Evolutionary conservation across 371 early-diverging fungal species (phyloP).

Genomic region (Mucor piriformis): DNA sequence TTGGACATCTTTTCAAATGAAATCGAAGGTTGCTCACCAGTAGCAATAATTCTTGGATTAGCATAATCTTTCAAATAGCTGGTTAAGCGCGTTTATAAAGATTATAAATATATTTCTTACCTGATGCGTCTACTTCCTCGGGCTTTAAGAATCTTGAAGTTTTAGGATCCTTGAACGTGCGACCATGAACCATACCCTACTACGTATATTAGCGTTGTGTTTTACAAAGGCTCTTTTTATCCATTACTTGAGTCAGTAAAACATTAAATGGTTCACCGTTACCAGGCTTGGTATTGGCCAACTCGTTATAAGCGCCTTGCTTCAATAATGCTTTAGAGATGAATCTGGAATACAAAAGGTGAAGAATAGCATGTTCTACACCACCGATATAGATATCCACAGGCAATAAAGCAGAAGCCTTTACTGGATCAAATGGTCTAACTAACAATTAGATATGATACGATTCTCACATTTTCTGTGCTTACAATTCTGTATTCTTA

Average conservation of each 20-base stretch:
- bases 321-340: conserved; percentile 79
- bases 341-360: conserved; percentile 94
- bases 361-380: conserved; percentile 92
- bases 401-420: conserved; percentile 71
- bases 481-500: conserved; percentile 59
- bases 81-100: neutral
- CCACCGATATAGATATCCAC: conserved; percentile 95
- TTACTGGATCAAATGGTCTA: conserved; percentile 63
- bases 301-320: conserved; percentile 46
- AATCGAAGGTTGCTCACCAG: conserved; percentile 63
- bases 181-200: conserved; percentile 95
- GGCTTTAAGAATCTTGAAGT: conserved; percentile 83
- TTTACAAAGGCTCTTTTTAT: too few relatives aligned
- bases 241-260: conserved; percentile 76
- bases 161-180: conserved; percentile 77
- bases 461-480: neutral
- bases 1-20: conserved; percentile 96
- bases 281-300: conserved; percentile 43
- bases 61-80: conserved; percentile 36
- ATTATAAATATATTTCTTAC: conserved; percentile 24
- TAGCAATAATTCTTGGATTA: conserved; percentile 63
- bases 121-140: conserved; percentile 70
- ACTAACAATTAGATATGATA: neutral
- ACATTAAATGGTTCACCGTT: conserved; percentile 85
- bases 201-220: neutral